A percentile compares a stretch with the other conserved stretches of the same genome.
These are phyloP conservation scores for Ciborinia camelliae DNA, from an alignment of 2,329 filamentous ascomycete species.

Conservation along the genomic window DNA sequence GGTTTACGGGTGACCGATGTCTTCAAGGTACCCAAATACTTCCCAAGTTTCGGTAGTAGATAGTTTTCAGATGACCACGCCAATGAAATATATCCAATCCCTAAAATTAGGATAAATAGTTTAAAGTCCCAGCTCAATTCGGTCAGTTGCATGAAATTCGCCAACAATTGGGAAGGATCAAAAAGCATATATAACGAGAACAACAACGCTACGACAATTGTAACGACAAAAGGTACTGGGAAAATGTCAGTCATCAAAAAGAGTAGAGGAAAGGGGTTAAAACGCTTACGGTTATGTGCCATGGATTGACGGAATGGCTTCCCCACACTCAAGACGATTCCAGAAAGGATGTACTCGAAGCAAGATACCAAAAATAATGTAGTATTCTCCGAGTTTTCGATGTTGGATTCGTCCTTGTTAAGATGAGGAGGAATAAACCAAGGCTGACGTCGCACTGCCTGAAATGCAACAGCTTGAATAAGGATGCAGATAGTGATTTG, in stretches of 20 bases:
- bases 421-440: conserved; percentile 85
- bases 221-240: conserved; percentile 76
- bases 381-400: conserved; percentile 91
- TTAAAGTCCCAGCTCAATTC: conserved; percentile 70
- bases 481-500: conserved; percentile 80
- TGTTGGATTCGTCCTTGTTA: conserved; percentile 75
- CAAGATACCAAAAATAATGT: conserved; percentile 85
- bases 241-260: conserved; percentile 18
- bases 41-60: conserved; percentile 66
- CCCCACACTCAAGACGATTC: conserved; percentile 86
- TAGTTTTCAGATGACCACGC: conserved; percentile 71
- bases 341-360: conserved; percentile 91
- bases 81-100: conserved; percentile 62
- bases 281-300: conserved; percentile 67
- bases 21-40: conserved; percentile 60
- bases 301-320: conserved; percentile 82
- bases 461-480: conserved; percentile 71
- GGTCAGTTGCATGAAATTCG: conserved; percentile 80
- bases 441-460: conserved; percentile 70
- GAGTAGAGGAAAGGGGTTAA: conserved; percentile 3
- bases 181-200: conserved; percentile 79
- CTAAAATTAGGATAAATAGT: conserved; percentile 67
- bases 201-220: conserved; percentile 64
- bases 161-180: conserved; percentile 65
- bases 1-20: conserved; percentile 53